Evolutionary conservation across 441 rosid species (phyloP), one percentile per base, ranked within the genome.

Genomic region (Jatropha multifida): DNA sequence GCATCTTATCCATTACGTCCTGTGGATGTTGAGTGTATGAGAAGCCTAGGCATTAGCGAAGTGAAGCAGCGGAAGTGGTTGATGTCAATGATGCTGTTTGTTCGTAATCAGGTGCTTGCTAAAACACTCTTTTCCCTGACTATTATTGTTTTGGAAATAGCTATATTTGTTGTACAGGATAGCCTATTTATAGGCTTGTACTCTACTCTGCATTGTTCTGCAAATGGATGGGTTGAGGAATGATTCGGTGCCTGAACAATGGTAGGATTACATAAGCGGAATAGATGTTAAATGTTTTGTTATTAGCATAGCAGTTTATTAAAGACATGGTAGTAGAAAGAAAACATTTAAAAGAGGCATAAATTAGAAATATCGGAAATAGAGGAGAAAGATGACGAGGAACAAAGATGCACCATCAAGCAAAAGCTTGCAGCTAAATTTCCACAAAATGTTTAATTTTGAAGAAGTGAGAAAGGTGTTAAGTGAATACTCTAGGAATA

Each of bases 31-130:
- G 94, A 85, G 20, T 92, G 98, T 81, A 78, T 86, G 80, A 91
- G 90, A 90, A 96, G 97, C 83, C 83, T 93, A 27, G 99, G 98
- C 74, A 91, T 96, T 58, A 90, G 92, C 63, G 97, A 96, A 68
- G 97, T 92, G 62, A 96, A 93, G 86, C 98, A 92, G 87, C 88
- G 99, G 85, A 96, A 92, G 81, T 93, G 98, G 99, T 79, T 92
- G 77, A 89, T 96, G 96, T 96, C 99, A 55, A 92, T 92, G 99
- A 90, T 84, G 87, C 59, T 86, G 85, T 90, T 96, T 82, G 94
- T 93, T 75, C 95, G 98, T 67, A 93, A 89, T 82, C 99, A 93
- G 99, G 99, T 93, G 23, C 23, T 23, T 23, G 23, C 23, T 23
- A 23, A 23, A 23, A 23, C 23, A 23, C 23, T 23, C 0, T 23